Base-by-base conservation (phyloP, 306 rosid species). In the Vigna nakashimae region DNA sequence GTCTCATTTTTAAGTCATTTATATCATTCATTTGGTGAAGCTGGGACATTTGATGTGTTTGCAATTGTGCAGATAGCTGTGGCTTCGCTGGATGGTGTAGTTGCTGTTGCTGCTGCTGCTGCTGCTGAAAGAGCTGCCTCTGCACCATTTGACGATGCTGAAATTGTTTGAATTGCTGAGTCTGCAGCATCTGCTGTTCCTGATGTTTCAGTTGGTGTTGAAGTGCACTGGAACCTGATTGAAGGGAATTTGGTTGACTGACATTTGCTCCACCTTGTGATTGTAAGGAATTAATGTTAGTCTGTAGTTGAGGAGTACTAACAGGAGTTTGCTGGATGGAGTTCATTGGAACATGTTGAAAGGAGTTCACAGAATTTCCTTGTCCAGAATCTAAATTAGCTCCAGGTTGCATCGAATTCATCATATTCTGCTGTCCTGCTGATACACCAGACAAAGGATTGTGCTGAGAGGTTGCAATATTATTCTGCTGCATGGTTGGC, bases 321-420 rank as follows among this genome's bases (percentile, higher is more conserved):
- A 80, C 86, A 69, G 89, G 42, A 85, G 87, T 90, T 73, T 86
- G 98, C 79, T 94, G 97, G 81, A 88, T 73, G 82, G 98, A 65
- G 84, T 82, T 84, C 83, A 88, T 62, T 62, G 68, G 46, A 62
- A 62, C 24, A 45, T 62, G 68, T 34, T 94, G 97, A 82, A 88
- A 73, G 80, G 98, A 62, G 83, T 84, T 84, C 84, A 88, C 73
- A 13, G 85, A 59, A 85, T 83, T 90, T 68, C 86, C 93, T 68
- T 89, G 98, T 51, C 87, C 93, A 30, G 91, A 78, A 74, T 87
- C 96, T 84, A 88, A 71, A 66, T 70, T 81, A 14, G 88, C 75
- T 74, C 85, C 83, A 51, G 98, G 70, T 84, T 88, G 98, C 86
- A 91, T 60, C 5, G 91, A 77, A 78, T 77, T 91, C 79, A 82